Base-by-base conservation (phyloP, 2,329 filamentous ascomycete genomes). In the Coleophoma crateriformis region DNA sequence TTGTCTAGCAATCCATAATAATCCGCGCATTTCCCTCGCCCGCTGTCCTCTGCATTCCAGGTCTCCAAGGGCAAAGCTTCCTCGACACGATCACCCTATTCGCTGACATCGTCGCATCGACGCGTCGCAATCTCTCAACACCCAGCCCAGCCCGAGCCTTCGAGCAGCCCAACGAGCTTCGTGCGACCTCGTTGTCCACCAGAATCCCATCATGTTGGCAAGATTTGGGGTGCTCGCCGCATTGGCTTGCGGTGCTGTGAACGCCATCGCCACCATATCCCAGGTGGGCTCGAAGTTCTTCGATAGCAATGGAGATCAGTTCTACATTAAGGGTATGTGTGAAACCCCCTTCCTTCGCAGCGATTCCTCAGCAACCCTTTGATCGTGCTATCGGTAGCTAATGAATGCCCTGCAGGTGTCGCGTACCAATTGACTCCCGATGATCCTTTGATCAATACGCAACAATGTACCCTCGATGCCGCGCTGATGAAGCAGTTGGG, bases 201-300 rank as follows among this genome's bases (percentile, higher is more conserved):
- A 15, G 20, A 56, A 60, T 38, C 52, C 56, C 14, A 61, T 55
- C 33, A 47, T 50, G 11, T 39, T 62, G 44, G 50, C 55, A 7
- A 51, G 46, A 37, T 54, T 52, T 45, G 57, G 48, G 15, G 46
- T 63, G 48, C 51, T 63, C 35, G 58, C 60, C 38, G 54, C 53
- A 40, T 53, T 58, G 8, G 62, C 59, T 50, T 50, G 59, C 35
- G 56, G 47, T 38, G 47, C 57, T 19, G 55, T 56, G 15, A 52
- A 54, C 50, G 61, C 75, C 32, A 56, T 81, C 44, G 68, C 76
- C 34, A 71, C 73, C 20, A 72, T 82, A 51, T 71, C 74, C 46
- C 68, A 72, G 17, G 79, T 85, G 48, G 89, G 89, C 46, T 84
- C 85, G 71, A 95, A 95, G 70, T 90, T 95, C 74, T 95, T 95